phyloP scores from a whole-genome alignment of 2,329 filamentous ascomycete species.

The Alternaria dauci region DNA sequence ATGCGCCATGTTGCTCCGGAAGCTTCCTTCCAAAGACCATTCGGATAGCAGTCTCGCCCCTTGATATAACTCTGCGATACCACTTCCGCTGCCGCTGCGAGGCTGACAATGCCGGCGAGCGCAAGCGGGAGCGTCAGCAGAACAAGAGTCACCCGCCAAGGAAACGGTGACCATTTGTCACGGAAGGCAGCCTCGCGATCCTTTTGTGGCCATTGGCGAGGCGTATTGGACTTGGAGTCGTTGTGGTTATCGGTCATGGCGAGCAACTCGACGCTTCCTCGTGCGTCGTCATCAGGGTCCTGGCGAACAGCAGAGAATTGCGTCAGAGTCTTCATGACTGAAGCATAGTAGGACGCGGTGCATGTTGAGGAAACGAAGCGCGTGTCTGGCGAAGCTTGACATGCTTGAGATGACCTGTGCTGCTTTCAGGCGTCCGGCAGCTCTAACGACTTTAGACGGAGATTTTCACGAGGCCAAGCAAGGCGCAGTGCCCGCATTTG shows the following conservation, averaged over 20 bases:
- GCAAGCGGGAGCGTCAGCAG: constrained; percentile 33
- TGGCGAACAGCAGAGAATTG: constrained; percentile 16
- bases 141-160: constrained; percentile 32
- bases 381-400: background rate
- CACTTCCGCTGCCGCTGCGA: constrained; percentile 39
- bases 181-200: background rate
- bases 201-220: background rate
- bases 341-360: background rate
- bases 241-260: constrained; percentile 2
- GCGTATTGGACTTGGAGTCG: constrained; percentile 3
- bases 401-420: background rate
- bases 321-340: background rate
- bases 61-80: constrained; percentile 39
- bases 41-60: constrained; percentile 43
- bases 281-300: constrained; percentile 10
- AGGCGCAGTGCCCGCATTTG: constrained; percentile 21
- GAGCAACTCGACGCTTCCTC: constrained; percentile 19
- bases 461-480: constrained; percentile 19
- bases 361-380: background rate
- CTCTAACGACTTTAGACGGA: background rate
- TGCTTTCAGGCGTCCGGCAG: constrained; percentile 18
- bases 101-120: constrained; percentile 35
- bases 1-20: constrained; percentile 44
- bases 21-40: constrained; percentile 42
- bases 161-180: constrained; percentile 27